A percentile compares a stretch with the other conserved stretches of the same genome.
phyloP scores from a whole-genome alignment of 306 rosid genomes.

The Comarum palustre region DNA sequence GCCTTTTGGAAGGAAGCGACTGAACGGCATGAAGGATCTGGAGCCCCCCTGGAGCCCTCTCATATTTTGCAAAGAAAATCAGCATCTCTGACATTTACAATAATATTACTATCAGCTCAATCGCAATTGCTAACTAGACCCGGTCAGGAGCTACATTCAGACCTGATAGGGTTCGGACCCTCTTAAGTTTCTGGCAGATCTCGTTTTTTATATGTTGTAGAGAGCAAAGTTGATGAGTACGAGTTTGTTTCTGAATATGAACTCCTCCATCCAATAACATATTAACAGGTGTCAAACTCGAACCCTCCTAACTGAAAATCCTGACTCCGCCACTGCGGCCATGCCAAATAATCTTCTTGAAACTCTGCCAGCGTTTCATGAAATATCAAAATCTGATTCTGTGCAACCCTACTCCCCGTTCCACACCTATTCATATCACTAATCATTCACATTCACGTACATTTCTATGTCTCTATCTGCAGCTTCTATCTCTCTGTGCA shows the following conservation, averaged over 20 bases:
- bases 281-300: no score
- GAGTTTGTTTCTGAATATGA: no score
- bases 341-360: conserved; percentile 42
- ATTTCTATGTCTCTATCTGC: not conserved
- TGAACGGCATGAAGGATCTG: conserved; percentile 34
- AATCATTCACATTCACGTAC: not conserved
- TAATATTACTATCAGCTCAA: not conserved
- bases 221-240: no score
- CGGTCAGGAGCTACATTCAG: not conserved
- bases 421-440: conserved; percentile 4
- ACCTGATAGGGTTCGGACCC: no score
- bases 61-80: conserved; percentile 27
- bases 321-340: no score
- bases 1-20: conserved; percentile 51
- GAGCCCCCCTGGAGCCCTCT: conserved; percentile 32
- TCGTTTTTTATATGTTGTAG: no score
- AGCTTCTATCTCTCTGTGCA: not conserved
- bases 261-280: no score
- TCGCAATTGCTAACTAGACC: conserved; percentile 20
- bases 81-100: conserved; percentile 37
- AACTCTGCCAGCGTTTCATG: conserved; percentile 40
- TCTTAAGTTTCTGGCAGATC: no score
- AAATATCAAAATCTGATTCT: conserved; percentile 33
- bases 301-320: no score
- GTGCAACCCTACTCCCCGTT: conserved; percentile 29